These are phyloP conservation scores for Trichoderma arundinaceum DNA, from an alignment of 2,329 filamentous ascomycete genomes.

Conservation along the genomic window DNA sequence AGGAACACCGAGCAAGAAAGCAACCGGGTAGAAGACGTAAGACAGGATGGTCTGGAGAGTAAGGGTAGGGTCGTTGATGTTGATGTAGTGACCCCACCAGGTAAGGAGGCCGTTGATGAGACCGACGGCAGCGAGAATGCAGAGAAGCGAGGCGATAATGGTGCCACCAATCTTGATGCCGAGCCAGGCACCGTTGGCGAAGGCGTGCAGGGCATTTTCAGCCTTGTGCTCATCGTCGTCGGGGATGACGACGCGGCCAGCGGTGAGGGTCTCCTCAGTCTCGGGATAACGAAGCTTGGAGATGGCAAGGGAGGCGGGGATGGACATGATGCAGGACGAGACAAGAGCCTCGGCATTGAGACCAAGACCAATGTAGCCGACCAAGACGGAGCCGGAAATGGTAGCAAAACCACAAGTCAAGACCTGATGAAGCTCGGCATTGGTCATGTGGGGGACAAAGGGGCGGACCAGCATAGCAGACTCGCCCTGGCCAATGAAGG, in stretches of 20 bases:
- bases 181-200: conserved; percentile 83
- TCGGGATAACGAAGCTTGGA: conserved; percentile 91
- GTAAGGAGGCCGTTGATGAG: conserved; percentile 77
- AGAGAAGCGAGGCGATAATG: conserved; percentile 79
- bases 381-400: conserved; percentile 85
- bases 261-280: conserved; percentile 82
- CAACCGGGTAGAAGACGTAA: conserved; percentile 77
- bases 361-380: conserved; percentile 84
- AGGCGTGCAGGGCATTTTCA: conserved; percentile 83
- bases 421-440: conserved; percentile 87
- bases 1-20: conserved; percentile 82
- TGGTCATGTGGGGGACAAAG: conserved; percentile 83
- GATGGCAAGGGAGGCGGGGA: conserved; percentile 86
- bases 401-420: conserved; percentile 94
- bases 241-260: conserved; percentile 79
- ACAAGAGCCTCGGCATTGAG: conserved; percentile 85
- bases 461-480: conserved; percentile 90
- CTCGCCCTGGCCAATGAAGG: conserved; percentile 94
- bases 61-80: conserved; percentile 71
- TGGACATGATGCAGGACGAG: conserved; percentile 94
- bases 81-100: conserved; percentile 83
- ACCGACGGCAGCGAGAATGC: conserved; percentile 78
- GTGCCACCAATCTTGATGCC: conserved; percentile 87
- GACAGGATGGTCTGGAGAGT: conserved; percentile 75
- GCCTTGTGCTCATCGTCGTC: conserved; percentile 77